Evolutionary conservation across 148 eudicot genomes (phyloP).

Genomic region (Linanthus parryae): DNA sequence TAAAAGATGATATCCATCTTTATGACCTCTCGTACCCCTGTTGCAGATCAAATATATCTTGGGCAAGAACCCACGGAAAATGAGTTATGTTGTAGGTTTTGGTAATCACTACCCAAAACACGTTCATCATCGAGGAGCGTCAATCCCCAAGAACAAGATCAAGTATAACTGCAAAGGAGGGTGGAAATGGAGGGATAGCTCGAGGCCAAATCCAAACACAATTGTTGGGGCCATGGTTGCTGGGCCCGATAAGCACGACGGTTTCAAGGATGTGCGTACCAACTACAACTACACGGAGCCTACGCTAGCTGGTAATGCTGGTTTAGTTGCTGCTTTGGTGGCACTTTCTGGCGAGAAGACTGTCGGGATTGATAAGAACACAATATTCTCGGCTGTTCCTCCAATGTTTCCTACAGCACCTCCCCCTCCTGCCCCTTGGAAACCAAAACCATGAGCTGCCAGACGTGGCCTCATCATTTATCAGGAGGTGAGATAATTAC

Average conservation of each 20-base stretch:
- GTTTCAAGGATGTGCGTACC: neutral
- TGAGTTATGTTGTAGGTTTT: neutral
- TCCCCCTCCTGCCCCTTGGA: slow-evolving; percentile 8
- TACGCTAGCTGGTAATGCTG: slow-evolving; percentile 9
- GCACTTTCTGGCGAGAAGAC: neutral
- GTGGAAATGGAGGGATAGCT: neutral
- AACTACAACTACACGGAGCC: neutral
- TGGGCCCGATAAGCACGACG: neutral
- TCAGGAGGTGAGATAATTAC: no score
- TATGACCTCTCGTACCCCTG: no score
- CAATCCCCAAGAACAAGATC: neutral
- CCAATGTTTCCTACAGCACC: slow-evolving; percentile 5
- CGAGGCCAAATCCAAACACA: neutral
- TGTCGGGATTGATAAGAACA: slow-evolving; percentile 1
- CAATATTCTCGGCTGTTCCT: slow-evolving; percentile 5
- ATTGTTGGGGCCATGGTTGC: neutral
- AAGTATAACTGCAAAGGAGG: neutral
- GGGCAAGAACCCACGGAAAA: neutral
- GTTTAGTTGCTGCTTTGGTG: slow-evolving; percentile 1
- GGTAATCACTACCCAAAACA: neutral
- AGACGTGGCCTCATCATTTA: no score
- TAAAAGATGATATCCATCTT: no score
- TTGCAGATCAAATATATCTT: neutral
- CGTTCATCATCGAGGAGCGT: neutral
- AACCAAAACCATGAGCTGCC: no score